A percentile compares a stretch with the other conserved stretches of the same genome.
phyloP scores from a whole-genome alignment of 2,329 filamentous ascomycete genomes.

The Pseudogymnoascus sp. region DNA sequence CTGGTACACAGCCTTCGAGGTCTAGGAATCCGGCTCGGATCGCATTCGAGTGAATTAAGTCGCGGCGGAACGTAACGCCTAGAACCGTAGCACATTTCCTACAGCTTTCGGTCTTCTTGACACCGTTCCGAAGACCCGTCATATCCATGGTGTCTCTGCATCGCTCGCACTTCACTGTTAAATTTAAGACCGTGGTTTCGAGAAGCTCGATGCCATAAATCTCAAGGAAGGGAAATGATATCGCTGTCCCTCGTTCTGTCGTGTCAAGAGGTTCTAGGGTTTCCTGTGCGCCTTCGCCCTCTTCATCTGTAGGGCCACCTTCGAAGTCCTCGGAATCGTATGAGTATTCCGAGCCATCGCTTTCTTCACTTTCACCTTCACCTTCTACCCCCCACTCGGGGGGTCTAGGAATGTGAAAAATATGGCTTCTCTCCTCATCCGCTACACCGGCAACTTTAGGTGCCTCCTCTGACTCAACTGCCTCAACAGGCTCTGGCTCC shows the following conservation, averaged over 20 bases:
- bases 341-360: constrained; percentile 42
- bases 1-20: constrained; percentile 63
- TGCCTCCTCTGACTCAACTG: constrained; percentile 14
- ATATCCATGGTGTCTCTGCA: constrained; percentile 70
- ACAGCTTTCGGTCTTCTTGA: constrained; percentile 46
- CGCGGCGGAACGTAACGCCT: constrained; percentile 51
- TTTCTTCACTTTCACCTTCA: constrained; percentile 38
- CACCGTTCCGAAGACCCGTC: constrained; percentile 52
- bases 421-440: constrained; percentile 49
- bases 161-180: constrained; percentile 70
- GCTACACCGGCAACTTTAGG: constrained; percentile 21
- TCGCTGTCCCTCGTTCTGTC: constrained; percentile 62
- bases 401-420: constrained; percentile 66
- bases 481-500: constrained; percentile 12
- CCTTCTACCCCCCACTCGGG: constrained; percentile 57
- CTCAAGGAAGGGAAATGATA: constrained; percentile 72
- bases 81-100: constrained; percentile 51
- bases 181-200: constrained; percentile 56
- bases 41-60: constrained; percentile 66
- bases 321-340: constrained; percentile 35
- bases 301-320: constrained; percentile 36
- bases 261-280: neutral
- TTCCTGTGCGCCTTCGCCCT: neutral
- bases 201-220: constrained; percentile 71
- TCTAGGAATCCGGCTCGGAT: constrained; percentile 74